These are phyloP conservation scores for Globisporangium irregulare DNA, from an alignment of 352 stramenopile genomes.

Conservation along the genomic window DNA sequence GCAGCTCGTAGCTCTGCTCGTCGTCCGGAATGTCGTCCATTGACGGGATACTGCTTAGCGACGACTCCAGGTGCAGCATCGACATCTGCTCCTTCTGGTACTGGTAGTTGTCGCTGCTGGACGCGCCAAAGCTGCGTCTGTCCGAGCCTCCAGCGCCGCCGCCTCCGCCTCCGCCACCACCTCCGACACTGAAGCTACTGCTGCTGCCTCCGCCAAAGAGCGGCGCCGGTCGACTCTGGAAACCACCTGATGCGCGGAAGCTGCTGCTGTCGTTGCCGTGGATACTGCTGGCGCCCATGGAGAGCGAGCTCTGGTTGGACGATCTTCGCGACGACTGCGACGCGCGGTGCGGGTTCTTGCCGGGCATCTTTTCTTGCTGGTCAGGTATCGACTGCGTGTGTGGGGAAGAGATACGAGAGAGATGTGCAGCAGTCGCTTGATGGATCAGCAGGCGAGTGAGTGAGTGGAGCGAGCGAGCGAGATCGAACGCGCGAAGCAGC, in stretches of 20 bases:
- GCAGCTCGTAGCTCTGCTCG: slow-evolving; percentile 48
- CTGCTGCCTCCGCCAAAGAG: slow-evolving; percentile 16
- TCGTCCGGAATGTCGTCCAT: slow-evolving; percentile 27
- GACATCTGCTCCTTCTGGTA: slow-evolving; percentile 12
- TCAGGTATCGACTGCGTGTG: too few species aligned
- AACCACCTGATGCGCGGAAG: slow-evolving; percentile 5
- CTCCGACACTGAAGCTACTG: neutral
- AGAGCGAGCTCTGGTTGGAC: slow-evolving; percentile 11
- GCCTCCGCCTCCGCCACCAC: neutral
- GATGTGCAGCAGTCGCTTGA: too few species aligned
- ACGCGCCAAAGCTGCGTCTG: slow-evolving; percentile 7
- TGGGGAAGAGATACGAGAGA: too few species aligned
- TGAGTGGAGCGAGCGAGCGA: too few species aligned
- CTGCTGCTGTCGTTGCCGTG: slow-evolving; percentile 9
- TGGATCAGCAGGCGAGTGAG: too few species aligned
- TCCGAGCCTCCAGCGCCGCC: neutral
- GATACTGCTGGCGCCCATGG: slow-evolving; percentile 1
- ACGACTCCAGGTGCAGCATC: slow-evolving; percentile 23
- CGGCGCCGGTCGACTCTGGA: slow-evolving; percentile 1
- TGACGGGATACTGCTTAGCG: slow-evolving; percentile 21
- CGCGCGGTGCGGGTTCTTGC: too few species aligned
- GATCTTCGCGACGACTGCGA: slow-evolving; percentile 5
- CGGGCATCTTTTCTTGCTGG: too few species aligned
- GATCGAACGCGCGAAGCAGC: too few species aligned
- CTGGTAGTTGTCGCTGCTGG: slow-evolving; percentile 9